A percentile compares a stretch with the other conserved stretches of the same genome.
phyloP scores from a whole-genome alignment of 73 alveolate genomes.

The Paramecium sonneborni region DNA sequence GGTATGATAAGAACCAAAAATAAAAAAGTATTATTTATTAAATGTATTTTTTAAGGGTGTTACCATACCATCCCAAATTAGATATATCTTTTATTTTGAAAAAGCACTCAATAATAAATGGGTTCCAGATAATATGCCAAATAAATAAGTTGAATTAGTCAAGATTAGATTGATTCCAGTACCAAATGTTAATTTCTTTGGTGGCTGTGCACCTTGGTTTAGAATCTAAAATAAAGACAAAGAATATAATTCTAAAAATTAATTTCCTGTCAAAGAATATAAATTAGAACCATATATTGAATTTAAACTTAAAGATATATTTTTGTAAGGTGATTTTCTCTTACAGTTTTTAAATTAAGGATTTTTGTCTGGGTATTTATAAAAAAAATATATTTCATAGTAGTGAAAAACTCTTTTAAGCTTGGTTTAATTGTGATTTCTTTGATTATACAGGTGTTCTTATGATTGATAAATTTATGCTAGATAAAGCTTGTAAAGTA shows the following conservation, averaged over 20 bases:
- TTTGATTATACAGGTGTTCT: slow-evolving; percentile 78
- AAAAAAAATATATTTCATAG: not conserved
- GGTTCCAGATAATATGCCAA: slow-evolving; percentile 65
- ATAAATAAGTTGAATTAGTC: slow-evolving; percentile 66
- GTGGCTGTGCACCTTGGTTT: slow-evolving; percentile 58
- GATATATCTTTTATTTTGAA: slow-evolving; percentile 96
- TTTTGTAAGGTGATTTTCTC: slow-evolving; percentile 85
- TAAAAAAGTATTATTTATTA: not conserved
- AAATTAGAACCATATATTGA: slow-evolving; percentile 43
- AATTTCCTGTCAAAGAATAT: not conserved
- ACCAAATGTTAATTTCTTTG: slow-evolving; percentile 71
- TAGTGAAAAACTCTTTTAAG: slow-evolving; percentile 77
- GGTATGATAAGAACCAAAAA: slow-evolving; percentile 90
- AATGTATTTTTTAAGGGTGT: slow-evolving; percentile 79
- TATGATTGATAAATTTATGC: slow-evolving; percentile 75
- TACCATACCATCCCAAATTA: slow-evolving; percentile 94
- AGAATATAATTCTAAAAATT: slow-evolving; percentile 34
- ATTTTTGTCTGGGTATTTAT: not conserved
- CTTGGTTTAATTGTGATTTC: slow-evolving; percentile 91
- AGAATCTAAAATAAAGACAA: slow-evolving; percentile 16
- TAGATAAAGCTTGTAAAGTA: slow-evolving; percentile 83
- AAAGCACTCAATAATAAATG: slow-evolving; percentile 78
- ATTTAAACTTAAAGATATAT: slow-evolving; percentile 9
- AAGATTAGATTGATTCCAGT: slow-evolving; percentile 76
- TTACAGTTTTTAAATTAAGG: slow-evolving; percentile 74